Evolutionary conservation across 805 yeast genomes (phyloP), one percentile per base, ranked within the genome.

Genomic region (Wickerhamomyces pijperi): DNA sequence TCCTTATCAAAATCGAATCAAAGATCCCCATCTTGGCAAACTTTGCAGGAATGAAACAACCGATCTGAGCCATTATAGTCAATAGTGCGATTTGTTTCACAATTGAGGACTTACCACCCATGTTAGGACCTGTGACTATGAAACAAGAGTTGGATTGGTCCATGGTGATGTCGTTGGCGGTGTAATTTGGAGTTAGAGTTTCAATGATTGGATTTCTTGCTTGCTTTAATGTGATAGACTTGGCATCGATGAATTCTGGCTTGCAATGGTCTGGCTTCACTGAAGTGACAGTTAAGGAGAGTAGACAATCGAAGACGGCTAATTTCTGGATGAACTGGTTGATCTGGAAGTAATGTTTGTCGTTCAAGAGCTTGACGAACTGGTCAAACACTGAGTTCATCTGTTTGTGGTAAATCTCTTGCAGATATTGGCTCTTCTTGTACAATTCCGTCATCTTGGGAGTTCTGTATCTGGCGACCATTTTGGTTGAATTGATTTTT

Each of bases 81-180:
- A 86, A 76, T 1, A 82, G 87, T 7, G 95, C 97, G 34, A 84
- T 72, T 50, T 87, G 94, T 46, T 95, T 71, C 37, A 87, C 86
- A 55, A 82, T 87, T 0, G 97, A 87, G 0, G 94, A 82, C 59
- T 87, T 87, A 51, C 97, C 96, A 42, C 97, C 97, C 97, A 87
- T 87, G 55, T 87, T 88, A 20, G 97, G 97, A 9, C 97, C 97
- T 0, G 97, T 88, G 28, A 92, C 86, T 15, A 92, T 81, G 11
- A 76, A 66, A 51, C 92, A 88, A 36, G 82, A 83, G 4, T 74
- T 64, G 3, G 56, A 51, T 11, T 65, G 71, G 39, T 74, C 70
- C 31, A 66, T 59, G 9, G 82, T 78, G 53, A 90, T 95, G 54
- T 88, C 87, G 11, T 96, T 78, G 37, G 94, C 87, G 49, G 92